phyloP scores from a whole-genome alignment of 176 grass and related monocot species.

The Oryza officinalis region DNA sequence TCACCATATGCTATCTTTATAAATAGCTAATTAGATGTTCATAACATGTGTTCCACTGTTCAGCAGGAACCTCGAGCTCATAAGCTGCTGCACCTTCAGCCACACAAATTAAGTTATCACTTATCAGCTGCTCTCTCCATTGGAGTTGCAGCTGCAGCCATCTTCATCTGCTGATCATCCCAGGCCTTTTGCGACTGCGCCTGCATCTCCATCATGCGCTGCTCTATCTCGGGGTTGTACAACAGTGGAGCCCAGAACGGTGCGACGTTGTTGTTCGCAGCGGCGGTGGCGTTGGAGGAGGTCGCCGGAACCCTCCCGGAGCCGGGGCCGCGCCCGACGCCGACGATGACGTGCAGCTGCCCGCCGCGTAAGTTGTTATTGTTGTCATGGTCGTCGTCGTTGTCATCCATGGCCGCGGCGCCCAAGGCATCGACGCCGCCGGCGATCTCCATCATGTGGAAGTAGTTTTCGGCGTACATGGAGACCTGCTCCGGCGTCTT shows the following conservation, averaged over 20 bases:
- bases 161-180: background rate
- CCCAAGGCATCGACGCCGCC: background rate
- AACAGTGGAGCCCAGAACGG: background rate
- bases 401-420: too few relatives aligned
- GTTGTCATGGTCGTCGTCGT: too few relatives aligned
- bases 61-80: too few relatives aligned
- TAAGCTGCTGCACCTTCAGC: background rate
- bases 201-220: background rate
- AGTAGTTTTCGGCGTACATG: slow-evolving; percentile 43
- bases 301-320: background rate
- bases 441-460: background rate
- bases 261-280: background rate
- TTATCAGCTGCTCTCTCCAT: background rate
- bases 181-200: background rate
- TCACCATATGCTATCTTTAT: background rate
- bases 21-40: background rate
- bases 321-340: background rate
- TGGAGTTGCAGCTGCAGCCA: background rate
- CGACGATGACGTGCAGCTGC: background rate
- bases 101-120: background rate
- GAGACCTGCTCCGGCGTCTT: slow-evolving; percentile 24
- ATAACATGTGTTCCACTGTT: background rate
- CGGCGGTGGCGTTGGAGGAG: background rate
- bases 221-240: background rate
- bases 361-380: background rate